These are phyloP conservation scores for Acacia acuminata DNA, from an alignment of 306 rosid genomes.

Conservation along the genomic window DNA sequence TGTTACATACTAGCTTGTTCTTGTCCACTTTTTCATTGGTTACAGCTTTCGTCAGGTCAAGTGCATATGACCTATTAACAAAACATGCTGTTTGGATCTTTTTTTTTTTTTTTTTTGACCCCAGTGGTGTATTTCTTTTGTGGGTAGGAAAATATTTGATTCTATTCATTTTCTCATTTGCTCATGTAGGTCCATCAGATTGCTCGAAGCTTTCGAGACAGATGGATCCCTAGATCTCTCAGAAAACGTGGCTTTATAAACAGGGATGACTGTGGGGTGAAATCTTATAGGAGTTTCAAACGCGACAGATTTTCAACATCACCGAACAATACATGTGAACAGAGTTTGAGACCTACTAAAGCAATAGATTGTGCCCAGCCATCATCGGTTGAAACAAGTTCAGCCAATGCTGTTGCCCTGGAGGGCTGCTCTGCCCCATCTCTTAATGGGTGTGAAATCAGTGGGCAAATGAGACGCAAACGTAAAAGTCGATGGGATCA, in stretches of 20 bases:
- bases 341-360: slow-evolving; percentile 61
- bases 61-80: not conserved
- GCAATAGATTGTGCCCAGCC: slow-evolving; percentile 54
- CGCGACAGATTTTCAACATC: slow-evolving; percentile 51
- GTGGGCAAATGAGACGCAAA: slow-evolving; percentile 60
- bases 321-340: slow-evolving; percentile 58
- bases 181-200: slow-evolving; percentile 88
- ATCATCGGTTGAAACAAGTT: slow-evolving; percentile 38
- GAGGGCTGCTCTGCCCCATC: slow-evolving; percentile 52
- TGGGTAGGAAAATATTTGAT: slow-evolving; percentile 10
- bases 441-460: slow-evolving; percentile 41
- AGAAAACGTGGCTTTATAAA: slow-evolving; percentile 62
- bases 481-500: slow-evolving; percentile 99
- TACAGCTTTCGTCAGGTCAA: slow-evolving; percentile 9
- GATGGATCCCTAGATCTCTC: slow-evolving; percentile 69
- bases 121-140: slow-evolving; percentile 9
- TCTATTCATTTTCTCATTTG: slow-evolving; percentile 33
- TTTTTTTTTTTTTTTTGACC: not conserved
- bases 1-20: not conserved
- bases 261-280: slow-evolving; percentile 68
- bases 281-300: slow-evolving; percentile 59
- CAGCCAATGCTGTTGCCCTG: slow-evolving; percentile 46
- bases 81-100: slow-evolving; percentile 6
- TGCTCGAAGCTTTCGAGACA: slow-evolving; percentile 94
- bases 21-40: slow-evolving; percentile 5